Base-by-base conservation (phyloP, 176 grass and related monocot species). In the Musa itinerans region DNA sequence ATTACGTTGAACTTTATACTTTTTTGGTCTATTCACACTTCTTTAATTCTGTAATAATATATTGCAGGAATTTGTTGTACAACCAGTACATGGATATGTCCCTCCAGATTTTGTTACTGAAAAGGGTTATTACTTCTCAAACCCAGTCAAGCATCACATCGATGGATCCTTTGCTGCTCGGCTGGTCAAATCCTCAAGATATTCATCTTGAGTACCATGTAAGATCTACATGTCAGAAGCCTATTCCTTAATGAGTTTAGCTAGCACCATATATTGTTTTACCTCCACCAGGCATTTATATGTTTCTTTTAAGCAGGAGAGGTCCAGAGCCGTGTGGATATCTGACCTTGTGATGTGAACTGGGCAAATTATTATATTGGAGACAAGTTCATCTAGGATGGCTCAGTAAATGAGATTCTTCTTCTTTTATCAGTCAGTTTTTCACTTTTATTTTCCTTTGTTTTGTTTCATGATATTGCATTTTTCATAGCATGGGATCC, bases 111-210 rank as follows among this genome's bases (percentile, higher is more conserved):
- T 92, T 77, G 52, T 96, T 48, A 87, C 93, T 63, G 78, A 83
- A 20, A 62, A 88, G 76, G 89, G 93, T 76, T 96, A 92, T 81
- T 96, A 90, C 88, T 92, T 83, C 63, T 92, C 93, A 78, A 88
- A 81, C 85, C 89, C 89, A 80, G 89, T 86, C 64, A 92, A 90
- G 24, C 93, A 92, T 83, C 74, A 83, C 64, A 89, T 96, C 54
- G 93, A 96, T 71, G 89, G 93, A 66, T 85, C 93, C 85, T 96
- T 96, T 85, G 89, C 89, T 76, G 87, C 93, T 73, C 89, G 89
- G 51, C 83, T 96, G 74, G 66, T 92, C 24, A 81, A 81, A 27
- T 88, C 85, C 69, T 72, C 50, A 21, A 23, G 20, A 12, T 52
- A 19, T 71, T 1, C 49, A 71, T 50, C 19, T 17, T 71, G 12